These are phyloP conservation scores for Mangifera indica DNA, from an alignment of 345 rosid species.

Conservation along the genomic window DNA sequence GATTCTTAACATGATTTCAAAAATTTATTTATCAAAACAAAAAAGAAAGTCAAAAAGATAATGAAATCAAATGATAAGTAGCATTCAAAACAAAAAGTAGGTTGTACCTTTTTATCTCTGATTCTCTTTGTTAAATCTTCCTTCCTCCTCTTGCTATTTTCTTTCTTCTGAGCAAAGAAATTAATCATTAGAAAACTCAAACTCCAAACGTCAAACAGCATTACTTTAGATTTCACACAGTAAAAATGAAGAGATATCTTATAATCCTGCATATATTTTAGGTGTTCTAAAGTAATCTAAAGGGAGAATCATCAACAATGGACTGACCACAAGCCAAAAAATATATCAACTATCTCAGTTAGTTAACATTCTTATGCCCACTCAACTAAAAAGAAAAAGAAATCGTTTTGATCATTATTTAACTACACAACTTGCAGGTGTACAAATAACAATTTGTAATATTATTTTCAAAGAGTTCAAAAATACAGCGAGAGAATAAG, in stretches of 20 bases:
- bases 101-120: conserved; percentile 62
- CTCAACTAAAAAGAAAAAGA: not conserved
- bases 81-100: not conserved
- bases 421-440: not conserved
- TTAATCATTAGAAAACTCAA: not conserved
- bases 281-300: not conserved
- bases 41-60: not conserved
- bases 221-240: not conserved
- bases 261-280: not conserved
- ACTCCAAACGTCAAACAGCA: not conserved
- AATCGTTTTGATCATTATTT: not conserved
- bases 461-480: not conserved
- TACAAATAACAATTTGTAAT: not conserved
- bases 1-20: not conserved
- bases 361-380: not conserved
- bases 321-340: not conserved
- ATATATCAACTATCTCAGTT: not conserved
- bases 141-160: conserved; percentile 68
- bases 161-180: conserved; percentile 51
- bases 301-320: conserved; percentile 12
- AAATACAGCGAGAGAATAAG: conserved; percentile 9
- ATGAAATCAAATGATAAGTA: not conserved
- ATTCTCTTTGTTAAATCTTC: conserved; percentile 50
- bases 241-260: not conserved
- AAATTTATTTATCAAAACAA: not conserved